phyloP scores from a whole-genome alignment of 2,329 filamentous ascomycete genomes.

The Aspergillus jensenii region DNA sequence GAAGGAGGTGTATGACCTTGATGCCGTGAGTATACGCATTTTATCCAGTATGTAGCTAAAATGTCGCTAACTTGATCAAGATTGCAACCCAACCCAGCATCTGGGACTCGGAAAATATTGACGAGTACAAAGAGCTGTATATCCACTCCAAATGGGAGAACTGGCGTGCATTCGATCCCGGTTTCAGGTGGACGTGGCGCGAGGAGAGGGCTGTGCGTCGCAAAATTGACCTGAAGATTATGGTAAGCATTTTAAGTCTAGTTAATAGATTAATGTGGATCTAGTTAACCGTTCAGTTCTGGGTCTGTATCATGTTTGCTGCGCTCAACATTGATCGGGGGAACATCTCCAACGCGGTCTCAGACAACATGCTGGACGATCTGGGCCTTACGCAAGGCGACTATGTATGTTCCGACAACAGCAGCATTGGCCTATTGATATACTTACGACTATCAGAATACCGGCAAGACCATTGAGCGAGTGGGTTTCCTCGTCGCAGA shows the following conservation, averaged over 20 bases:
- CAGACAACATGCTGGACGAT: constrained; percentile 55
- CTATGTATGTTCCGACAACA: constrained; percentile 3
- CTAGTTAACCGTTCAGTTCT: constrained; percentile 24
- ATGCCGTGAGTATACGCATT: constrained; percentile 18
- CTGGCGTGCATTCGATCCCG: constrained; percentile 22
- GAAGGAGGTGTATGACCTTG: constrained; percentile 17
- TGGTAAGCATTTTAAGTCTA: neutral
- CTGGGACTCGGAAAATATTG: constrained; percentile 39
- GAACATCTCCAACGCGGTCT: constrained; percentile 47
- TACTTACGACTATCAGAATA: constrained; percentile 24
- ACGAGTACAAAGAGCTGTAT: constrained; percentile 29
- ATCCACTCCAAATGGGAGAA: constrained; percentile 29
- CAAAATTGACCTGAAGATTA: constrained; percentile 1
- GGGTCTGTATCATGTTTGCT: constrained; percentile 45
- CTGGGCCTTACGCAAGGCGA: constrained; percentile 20
- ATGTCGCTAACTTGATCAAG: too few species aligned
- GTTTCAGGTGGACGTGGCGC: constrained; percentile 21
- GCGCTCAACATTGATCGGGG: constrained; percentile 11
- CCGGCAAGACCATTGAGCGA: constrained; percentile 57
- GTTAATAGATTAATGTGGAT: too few species aligned
- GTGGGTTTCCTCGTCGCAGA: constrained; percentile 54
- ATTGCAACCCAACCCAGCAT: constrained; percentile 34
- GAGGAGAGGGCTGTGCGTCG: constrained; percentile 29
- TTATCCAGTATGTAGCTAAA: accelerated
- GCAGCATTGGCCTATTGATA: neutral